phyloP scores from a whole-genome alignment of 2,329 filamentous ascomycete species.

The Nigrograna mackinnonii region DNA sequence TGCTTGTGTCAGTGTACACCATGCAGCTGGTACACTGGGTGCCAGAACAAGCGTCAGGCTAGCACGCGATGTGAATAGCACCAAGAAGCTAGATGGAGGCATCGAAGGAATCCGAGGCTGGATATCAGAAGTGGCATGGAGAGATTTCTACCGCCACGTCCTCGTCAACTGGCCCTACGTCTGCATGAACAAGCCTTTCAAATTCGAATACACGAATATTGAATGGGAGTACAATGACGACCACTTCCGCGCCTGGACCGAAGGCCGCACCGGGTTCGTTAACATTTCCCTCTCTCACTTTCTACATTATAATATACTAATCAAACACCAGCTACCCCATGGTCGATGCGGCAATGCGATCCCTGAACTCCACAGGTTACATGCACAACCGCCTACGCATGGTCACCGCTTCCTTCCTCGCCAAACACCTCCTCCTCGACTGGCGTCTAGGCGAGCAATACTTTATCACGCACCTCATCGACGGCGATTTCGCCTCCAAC shows the following conservation, averaged over 20 bases:
- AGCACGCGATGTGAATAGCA: constrained; percentile 55
- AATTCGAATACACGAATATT: constrained; percentile 82
- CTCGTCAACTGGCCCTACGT: constrained; percentile 84
- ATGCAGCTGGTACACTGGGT: constrained; percentile 49
- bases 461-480: constrained; percentile 54
- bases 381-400: constrained; percentile 59
- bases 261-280: constrained; percentile 49
- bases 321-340: constrained; percentile 53
- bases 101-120: constrained; percentile 48
- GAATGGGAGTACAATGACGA: constrained; percentile 66
- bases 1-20: constrained; percentile 47
- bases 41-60: constrained; percentile 50
- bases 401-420: constrained; percentile 54
- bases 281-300: too few species aligned
- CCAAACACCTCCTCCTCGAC: constrained; percentile 54
- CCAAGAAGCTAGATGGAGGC: constrained; percentile 57
- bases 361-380: constrained; percentile 52
- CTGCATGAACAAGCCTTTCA: constrained; percentile 79
- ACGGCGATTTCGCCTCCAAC: constrained; percentile 54
- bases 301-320: too few species aligned
- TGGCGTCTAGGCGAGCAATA: constrained; percentile 56
- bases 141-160: constrained; percentile 62
- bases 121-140: constrained; percentile 57
- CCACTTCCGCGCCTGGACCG: constrained; percentile 69
- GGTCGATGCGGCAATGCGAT: constrained; percentile 57